Evolutionary conservation across 495 filamentous ascomycete genomes (phyloP).

Genomic region (Lindgomyces ingoldianus): DNA sequence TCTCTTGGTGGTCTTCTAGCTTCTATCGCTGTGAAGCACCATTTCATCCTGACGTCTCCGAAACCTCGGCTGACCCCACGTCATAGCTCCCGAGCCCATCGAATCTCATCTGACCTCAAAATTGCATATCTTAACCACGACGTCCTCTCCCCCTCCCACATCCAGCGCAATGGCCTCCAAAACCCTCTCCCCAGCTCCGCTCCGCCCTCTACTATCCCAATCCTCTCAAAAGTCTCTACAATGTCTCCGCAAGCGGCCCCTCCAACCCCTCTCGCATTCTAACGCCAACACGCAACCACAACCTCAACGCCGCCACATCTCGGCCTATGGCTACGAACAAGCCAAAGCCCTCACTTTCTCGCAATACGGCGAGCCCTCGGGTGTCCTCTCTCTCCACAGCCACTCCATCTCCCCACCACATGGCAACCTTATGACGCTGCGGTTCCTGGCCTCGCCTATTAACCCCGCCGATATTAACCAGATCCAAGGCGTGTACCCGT

Average conservation of each 20-base stretch:
- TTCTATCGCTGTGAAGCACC: no score
- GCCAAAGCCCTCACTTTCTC: constrained; percentile 87
- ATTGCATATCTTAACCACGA: background rate
- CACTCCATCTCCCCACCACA: constrained; percentile 49
- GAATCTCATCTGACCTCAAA: background rate
- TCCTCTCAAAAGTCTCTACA: constrained; percentile 1
- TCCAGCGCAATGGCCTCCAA: constrained; percentile 30
- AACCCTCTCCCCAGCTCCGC: constrained; percentile 7
- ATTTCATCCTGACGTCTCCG: background rate
- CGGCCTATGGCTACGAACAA: constrained; percentile 96
- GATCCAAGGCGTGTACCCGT: constrained; percentile 95
- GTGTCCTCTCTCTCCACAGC: constrained; percentile 62
- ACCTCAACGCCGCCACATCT: constrained; percentile 51
- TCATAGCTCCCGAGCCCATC: background rate
- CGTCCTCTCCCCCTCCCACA: background rate
- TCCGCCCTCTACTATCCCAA: constrained; percentile 9
- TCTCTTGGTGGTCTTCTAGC: no score
- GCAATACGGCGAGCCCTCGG: constrained; percentile 79
- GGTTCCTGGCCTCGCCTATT: constrained; percentile 83
- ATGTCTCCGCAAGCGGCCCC: background rate
- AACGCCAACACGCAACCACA: background rate
- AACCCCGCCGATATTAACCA: constrained; percentile 98
- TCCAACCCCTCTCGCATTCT: constrained; percentile 3
- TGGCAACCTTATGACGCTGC: constrained; percentile 56
- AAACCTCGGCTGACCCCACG: background rate